Evolutionary conservation across 2,329 filamentous ascomycete species (phyloP).

Genomic region (Zarea fungicola): DNA sequence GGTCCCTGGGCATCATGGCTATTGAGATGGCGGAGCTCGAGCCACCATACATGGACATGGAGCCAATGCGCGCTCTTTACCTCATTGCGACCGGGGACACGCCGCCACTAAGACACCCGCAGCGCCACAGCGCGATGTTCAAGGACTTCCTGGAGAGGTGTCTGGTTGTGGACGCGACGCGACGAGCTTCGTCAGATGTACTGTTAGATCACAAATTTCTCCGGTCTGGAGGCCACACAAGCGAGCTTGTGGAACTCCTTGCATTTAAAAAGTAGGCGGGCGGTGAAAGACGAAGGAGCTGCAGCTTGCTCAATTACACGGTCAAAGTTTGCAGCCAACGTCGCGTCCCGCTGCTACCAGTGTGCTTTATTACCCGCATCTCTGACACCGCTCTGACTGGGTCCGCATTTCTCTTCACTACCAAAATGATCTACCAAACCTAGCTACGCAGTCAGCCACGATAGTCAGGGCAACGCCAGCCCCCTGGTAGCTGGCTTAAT

Average conservation of each 20-base stretch:
- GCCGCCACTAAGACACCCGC: constrained; percentile 92
- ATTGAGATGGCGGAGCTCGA: constrained; percentile 99
- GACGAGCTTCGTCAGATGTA: constrained; percentile 84
- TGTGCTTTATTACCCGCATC: no score
- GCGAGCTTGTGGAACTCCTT: constrained; percentile 78
- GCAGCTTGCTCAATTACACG: no score
- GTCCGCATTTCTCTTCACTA: no score
- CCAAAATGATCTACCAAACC: no score
- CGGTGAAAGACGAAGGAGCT: no score
- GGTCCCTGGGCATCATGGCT: constrained; percentile 98
- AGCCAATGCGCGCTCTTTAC: constrained; percentile 93
- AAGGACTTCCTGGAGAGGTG: constrained; percentile 96
- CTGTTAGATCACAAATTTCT: constrained; percentile 89
- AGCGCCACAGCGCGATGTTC: constrained; percentile 94
- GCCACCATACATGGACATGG: constrained; percentile 95
- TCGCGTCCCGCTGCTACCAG: no score
- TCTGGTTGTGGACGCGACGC: constrained; percentile 93
- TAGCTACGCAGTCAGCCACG: no score
- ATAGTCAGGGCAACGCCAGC: no score
- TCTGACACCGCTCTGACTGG: no score
- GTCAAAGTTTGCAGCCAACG: no score
- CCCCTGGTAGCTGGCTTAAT: no score
- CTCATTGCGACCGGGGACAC: constrained; percentile 97
- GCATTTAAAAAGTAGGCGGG: constrained; percentile 72
- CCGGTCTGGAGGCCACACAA: constrained; percentile 81